Evolutionary conservation across 2,329 filamentous ascomycete genomes (phyloP), one percentile per base, ranked within the genome.

Genomic region (Podosphaera xanthii): DNA sequence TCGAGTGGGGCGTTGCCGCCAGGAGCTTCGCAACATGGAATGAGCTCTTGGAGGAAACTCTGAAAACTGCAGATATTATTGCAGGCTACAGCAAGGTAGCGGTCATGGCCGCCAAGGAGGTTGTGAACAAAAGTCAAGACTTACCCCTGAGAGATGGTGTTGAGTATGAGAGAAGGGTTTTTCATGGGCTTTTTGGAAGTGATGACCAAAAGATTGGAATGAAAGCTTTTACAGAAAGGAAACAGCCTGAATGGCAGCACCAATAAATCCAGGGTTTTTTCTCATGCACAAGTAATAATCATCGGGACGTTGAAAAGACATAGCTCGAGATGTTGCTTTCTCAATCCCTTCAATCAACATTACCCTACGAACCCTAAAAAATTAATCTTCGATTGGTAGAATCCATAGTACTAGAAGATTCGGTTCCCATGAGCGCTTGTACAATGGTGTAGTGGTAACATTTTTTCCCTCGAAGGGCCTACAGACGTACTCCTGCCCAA

Each of bases 61-160:
- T 95, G 61, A 81, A 83, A 69, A 91, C 88, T 22, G 92, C 92
- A 2, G 87, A 86, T 76, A 90, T 81, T 58, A 96, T 98, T 73
- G 90, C 92, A 0, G 75, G 85, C 0, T 88, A 92, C 72, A 90
- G 86, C 58, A 81, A 78, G 69, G 84, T 98, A n/a, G 86, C 91
- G 1, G 81, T 94, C 60, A 82, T 88, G 73, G 92, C 86, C 9
- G 84, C 81, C 60, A 98, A 98, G 77, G 92, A 98, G 76, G 91
- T 92, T n/a, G 91, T 98, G 59, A 95, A 97, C 71, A 97, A 96
- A 82, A 95, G 89, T 71, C 90, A 97, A 76, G 92, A 98, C 67
- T 73, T 95, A 65, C 77, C 84, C 2, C 74, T 98, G 61, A 76
- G 86, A 65, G 92, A 97, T 68, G 92, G 92, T 12, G 86, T 98